A percentile compares a stretch with the other conserved stretches of the same genome.
Evolutionary conservation across 1,139 yeast genomes (phyloP).

Genomic region (Sugiyamaella xylanicola): DNA sequence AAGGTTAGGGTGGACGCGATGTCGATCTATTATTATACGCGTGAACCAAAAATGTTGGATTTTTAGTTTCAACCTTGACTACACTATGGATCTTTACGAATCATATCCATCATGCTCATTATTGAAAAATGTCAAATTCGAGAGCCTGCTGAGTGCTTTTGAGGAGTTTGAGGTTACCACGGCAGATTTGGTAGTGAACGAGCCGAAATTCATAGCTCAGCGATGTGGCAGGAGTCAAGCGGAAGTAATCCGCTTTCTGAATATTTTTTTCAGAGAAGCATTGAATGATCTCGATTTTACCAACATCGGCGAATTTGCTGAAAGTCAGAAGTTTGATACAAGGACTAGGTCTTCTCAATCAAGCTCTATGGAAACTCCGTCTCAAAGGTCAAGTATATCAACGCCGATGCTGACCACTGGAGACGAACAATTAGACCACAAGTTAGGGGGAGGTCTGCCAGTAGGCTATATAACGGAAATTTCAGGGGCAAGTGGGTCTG

Average conservation of each 20-base stretch:
- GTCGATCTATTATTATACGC: constrained; percentile 14
- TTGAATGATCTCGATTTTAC: constrained; percentile 4
- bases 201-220: constrained; percentile 48
- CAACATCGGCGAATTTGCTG: not conserved
- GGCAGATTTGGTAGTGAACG: constrained; percentile 48
- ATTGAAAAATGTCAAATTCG: constrained; percentile 34
- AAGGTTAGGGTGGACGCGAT: constrained; percentile 7
- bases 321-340: not conserved
- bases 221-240: constrained; percentile 51
- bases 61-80: too few species aligned
- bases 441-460: constrained; percentile 69
- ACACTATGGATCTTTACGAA: constrained; percentile 26
- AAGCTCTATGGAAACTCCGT: not conserved
- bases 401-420: constrained; percentile 57
- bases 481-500: constrained; percentile 82
- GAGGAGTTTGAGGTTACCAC: constrained; percentile 42
- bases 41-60: too few species aligned
- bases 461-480: constrained; percentile 72
- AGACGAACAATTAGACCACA: constrained; percentile 54
- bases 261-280: constrained; percentile 25
- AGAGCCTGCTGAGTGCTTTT: constrained; percentile 34
- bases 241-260: constrained; percentile 51
- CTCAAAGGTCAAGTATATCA: not conserved
- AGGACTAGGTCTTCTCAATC: not conserved
- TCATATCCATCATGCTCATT: constrained; percentile 25